Evolutionary conservation across 768 basidiomycete species (phyloP).

Genomic region (Leccinum truebloodii): DNA sequence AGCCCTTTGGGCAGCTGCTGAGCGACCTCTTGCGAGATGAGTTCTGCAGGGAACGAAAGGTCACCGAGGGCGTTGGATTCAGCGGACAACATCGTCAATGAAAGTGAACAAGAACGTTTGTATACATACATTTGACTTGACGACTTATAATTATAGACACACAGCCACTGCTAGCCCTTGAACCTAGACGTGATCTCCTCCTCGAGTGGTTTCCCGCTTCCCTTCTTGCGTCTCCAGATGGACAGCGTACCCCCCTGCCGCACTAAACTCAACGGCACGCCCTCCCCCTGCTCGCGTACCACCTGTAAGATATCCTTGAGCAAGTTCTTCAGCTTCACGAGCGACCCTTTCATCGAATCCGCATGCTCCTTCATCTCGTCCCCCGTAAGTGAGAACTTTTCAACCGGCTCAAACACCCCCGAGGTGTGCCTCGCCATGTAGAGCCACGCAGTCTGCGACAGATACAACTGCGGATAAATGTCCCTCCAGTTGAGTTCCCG

Average conservation of each 20-base stretch:
- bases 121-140: no score
- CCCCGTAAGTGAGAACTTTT: slow-evolving; percentile 44
- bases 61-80: slow-evolving; percentile 69
- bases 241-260: slow-evolving; percentile 43
- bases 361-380: slow-evolving; percentile 25
- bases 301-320: slow-evolving; percentile 44
- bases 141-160: neutral
- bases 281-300: slow-evolving; percentile 52
- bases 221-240: slow-evolving; percentile 48
- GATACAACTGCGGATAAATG: slow-evolving; percentile 62
- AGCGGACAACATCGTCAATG: slow-evolving; percentile 7
- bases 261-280: slow-evolving; percentile 57
- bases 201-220: slow-evolving; percentile 20
- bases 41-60: slow-evolving; percentile 71
- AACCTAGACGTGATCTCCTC: slow-evolving; percentile 28
- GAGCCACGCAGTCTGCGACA: slow-evolving; percentile 66
- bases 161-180: neutral
- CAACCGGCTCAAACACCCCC: slow-evolving; percentile 52
- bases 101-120: neutral
- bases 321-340: slow-evolving; percentile 30
- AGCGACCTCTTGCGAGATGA: slow-evolving; percentile 68
- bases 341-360: slow-evolving; percentile 18
- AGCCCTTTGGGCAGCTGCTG: slow-evolving; percentile 55
- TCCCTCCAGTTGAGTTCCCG: slow-evolving; percentile 56
- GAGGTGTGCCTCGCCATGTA: slow-evolving; percentile 58